Conservation (phyloP, 1,139 yeast genomes). For the Pichia sp. region DNA sequence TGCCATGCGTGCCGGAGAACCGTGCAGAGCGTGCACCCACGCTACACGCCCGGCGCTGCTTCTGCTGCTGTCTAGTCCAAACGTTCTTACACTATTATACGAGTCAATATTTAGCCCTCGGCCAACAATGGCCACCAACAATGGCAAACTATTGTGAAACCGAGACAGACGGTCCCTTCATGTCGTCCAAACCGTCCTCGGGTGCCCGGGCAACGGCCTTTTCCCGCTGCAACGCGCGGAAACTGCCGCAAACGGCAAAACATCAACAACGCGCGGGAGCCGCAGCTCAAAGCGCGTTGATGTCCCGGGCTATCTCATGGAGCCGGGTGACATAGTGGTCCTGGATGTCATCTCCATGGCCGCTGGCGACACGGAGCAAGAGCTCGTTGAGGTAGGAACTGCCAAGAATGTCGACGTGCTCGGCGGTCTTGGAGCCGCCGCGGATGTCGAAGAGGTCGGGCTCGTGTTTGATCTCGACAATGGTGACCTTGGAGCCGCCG, state of each 20-base stretch:
- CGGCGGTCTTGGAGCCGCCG: slow-evolving; percentile 97
- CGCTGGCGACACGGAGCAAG: slow-evolving; percentile 76
- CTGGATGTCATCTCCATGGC: slow-evolving; percentile 62
- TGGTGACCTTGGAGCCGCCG: slow-evolving; percentile 61
- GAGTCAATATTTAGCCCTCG: too few relatives aligned
- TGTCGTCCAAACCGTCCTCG: background rate
- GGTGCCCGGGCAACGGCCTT: background rate
- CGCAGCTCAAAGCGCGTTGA: slow-evolving; percentile 31
- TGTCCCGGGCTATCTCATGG: slow-evolving; percentile 45
- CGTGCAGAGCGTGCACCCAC: background rate
- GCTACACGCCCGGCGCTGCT: too few relatives aligned
- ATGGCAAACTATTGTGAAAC: too few relatives aligned
- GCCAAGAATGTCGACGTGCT: slow-evolving; percentile 94
- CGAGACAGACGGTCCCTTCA: too few relatives aligned
- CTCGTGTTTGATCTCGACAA: slow-evolving; percentile 88
- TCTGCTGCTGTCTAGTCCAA: background rate
- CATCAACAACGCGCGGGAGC: slow-evolving; percentile 5
- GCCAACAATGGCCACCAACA: too few relatives aligned
- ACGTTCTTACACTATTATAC: background rate
- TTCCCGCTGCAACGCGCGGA: background rate
- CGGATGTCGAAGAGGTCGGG: slow-evolving; percentile 92
- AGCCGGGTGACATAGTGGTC: slow-evolving; percentile 59
- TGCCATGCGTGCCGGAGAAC: background rate
- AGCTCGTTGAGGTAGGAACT: slow-evolving; percentile 88
- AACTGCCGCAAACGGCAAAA: background rate